Base-by-base conservation (phyloP, 2,329 filamentous ascomycete genomes). In the Hansfordia pulvinata region DNA sequence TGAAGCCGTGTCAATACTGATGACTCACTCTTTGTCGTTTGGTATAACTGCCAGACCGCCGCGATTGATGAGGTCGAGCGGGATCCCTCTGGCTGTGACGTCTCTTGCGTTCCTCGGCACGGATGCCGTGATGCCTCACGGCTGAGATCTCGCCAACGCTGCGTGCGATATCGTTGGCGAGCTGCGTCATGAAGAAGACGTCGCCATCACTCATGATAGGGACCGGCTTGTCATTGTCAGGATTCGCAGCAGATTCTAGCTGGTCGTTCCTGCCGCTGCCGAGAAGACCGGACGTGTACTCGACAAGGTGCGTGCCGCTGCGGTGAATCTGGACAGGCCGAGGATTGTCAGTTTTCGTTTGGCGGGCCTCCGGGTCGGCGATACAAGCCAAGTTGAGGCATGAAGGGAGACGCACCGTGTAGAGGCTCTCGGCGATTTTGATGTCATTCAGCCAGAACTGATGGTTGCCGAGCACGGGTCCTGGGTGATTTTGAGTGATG, bases 171-270 rank as follows among this genome's bases (percentile, higher is more conserved):
- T 36, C 34, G 20, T 26, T 29, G 11, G 34, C 32, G 5, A 36
- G 34, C 32, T 34, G 29, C 9, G 34, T 34, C 34, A 36, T 36
- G 28, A 34, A 36, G 19, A 32, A 21, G n/a, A 36, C 24, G 16
- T 36, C 34, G 13, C 34, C 29, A 17, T 36, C 32, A 19, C 28
- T 32, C 32, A 36, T 36, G 3, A 36, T 26, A 4, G 32, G 27
- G 19, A 36, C 19, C 10, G 34, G 34, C 2, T 23, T 25, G 17
- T 36, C 32, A 19, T 34, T 19, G 11, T 23, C 28, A n/a, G n/a
- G n/a, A n/a, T n/a, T n/a, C n/a, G n/a, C n/a, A n/a, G n/a, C n/a
- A n/a, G n/a, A n/a, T n/a, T n/a, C n/a, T n/a, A n/a, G n/a, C n/a
- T n/a, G n/a, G n/a, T n/a, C n/a, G n/a, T n/a, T n/a, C n/a, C n/a